Evolutionary conservation across 2,329 filamentous ascomycete species (phyloP).

Genomic region (Diaporthe aspalathi): DNA sequence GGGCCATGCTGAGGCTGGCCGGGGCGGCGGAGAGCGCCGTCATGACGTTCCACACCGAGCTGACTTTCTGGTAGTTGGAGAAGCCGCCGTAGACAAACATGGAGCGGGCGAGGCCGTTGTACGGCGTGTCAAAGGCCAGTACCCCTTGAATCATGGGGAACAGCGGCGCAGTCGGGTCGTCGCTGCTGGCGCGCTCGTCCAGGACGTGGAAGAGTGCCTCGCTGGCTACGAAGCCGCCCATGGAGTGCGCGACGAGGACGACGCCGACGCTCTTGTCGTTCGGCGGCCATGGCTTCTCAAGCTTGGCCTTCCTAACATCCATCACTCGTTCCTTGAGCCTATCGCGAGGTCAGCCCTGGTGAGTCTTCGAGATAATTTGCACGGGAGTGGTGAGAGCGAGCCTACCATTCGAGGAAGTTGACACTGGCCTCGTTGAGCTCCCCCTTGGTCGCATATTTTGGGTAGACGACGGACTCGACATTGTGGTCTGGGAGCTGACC

Average conservation of each 20-base stretch:
- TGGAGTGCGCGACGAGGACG: slow-evolving; percentile 85
- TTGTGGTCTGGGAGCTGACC: slow-evolving; percentile 70
- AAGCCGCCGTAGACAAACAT: slow-evolving; percentile 73
- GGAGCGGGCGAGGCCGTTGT: slow-evolving; percentile 71
- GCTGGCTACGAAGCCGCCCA: slow-evolving; percentile 86
- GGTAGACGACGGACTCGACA: slow-evolving; percentile 73
- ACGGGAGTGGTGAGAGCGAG: no score
- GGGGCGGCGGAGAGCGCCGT: slow-evolving; percentile 64
- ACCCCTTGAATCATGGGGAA: slow-evolving; percentile 87
- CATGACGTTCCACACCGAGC: slow-evolving; percentile 67
- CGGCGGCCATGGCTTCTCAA: slow-evolving; percentile 79
- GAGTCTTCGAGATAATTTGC: no score
- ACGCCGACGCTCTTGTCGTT: slow-evolving; percentile 84
- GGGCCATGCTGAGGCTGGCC: slow-evolving; percentile 55
- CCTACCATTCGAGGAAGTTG: slow-evolving; percentile 60
- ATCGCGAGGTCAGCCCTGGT: slow-evolving; percentile 22
- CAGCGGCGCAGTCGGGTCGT: slow-evolving; percentile 54
- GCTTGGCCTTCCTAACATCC: slow-evolving; percentile 76
- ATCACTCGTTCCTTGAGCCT: slow-evolving; percentile 87
- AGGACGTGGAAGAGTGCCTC: slow-evolving; percentile 81
- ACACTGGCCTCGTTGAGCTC: slow-evolving; percentile 66
- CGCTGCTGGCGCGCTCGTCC: slow-evolving; percentile 64
- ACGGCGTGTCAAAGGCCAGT: slow-evolving; percentile 87
- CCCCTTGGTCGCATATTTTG: slow-evolving; percentile 78
- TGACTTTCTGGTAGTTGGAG: slow-evolving; percentile 69